Conservation (phyloP, 139 green algal species). For the Chlorella sp. region DNA sequence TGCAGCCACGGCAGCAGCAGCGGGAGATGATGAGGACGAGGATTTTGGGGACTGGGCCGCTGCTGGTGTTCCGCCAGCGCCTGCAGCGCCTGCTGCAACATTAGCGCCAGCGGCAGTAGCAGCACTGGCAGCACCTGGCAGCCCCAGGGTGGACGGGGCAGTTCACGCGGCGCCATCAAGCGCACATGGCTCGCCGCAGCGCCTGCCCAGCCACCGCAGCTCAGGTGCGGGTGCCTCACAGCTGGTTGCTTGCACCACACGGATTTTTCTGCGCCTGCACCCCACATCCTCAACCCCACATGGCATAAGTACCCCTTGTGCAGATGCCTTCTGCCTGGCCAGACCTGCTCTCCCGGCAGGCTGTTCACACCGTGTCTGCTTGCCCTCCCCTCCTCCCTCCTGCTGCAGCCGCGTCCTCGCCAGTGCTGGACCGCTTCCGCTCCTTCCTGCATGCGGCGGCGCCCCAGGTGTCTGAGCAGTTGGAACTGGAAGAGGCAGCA, state of each 20-base stretch:
- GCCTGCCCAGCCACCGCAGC: too few relatives aligned
- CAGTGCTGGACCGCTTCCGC: not conserved
- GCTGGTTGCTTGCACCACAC: too few relatives aligned
- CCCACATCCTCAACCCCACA: too few relatives aligned
- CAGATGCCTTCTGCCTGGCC: too few relatives aligned
- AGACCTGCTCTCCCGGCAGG: too few relatives aligned
- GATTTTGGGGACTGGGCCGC: not conserved
- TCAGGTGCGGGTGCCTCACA: too few relatives aligned
- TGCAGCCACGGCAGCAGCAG: not conserved
- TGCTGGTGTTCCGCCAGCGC: not conserved
- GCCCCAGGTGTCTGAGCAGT: not conserved
- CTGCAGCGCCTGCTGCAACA: not conserved
- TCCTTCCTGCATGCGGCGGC: not conserved
- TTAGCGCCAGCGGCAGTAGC: not conserved
- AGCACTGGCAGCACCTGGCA: not conserved
- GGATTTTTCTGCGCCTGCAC: too few relatives aligned
- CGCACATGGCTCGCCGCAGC: too few relatives aligned
- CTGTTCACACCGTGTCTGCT: too few relatives aligned
- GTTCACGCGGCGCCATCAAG: too few relatives aligned
- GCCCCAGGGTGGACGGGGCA: too few relatives aligned
- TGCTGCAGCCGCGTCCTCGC: not conserved
- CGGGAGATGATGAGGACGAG: not conserved
- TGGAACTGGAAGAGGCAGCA: not conserved
- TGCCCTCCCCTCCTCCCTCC: not conserved
- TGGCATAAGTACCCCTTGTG: too few relatives aligned